These are phyloP conservation scores for Alternaria sp. DNA, from an alignment of 2,329 filamentous ascomycete genomes.

Conservation along the genomic window DNA sequence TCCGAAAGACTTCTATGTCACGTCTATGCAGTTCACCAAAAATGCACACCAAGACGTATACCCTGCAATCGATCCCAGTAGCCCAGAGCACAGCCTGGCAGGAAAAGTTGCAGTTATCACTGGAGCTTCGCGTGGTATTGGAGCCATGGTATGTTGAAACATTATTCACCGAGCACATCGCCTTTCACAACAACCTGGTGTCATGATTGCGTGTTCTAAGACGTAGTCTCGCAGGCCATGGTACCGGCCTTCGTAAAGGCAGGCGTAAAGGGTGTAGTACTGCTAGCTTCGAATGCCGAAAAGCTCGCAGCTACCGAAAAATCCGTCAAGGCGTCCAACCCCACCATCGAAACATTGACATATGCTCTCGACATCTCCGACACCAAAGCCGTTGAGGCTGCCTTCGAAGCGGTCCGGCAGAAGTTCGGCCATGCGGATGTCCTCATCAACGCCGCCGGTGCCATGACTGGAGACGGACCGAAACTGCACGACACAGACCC, in stretches of 20 bases:
- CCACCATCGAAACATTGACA: slow-evolving; percentile 40
- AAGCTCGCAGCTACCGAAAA: slow-evolving; percentile 36
- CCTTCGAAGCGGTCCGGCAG: slow-evolving; percentile 25
- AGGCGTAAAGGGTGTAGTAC: slow-evolving; percentile 44
- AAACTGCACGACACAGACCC: slow-evolving; percentile 29
- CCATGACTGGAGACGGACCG: slow-evolving; percentile 19
- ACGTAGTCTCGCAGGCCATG: slow-evolving; percentile 30
- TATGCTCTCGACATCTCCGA: slow-evolving; percentile 42
- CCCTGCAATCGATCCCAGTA: slow-evolving; percentile 51
- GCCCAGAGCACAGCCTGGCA: slow-evolving; percentile 39
- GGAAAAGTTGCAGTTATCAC: slow-evolving; percentile 54
- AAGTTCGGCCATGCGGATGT: slow-evolving; percentile 31
- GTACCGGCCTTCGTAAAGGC: slow-evolving; percentile 49
- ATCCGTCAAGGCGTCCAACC: slow-evolving; percentile 39
- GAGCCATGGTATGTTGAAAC: slow-evolving; percentile 27
- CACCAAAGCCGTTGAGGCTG: slow-evolving; percentile 22
- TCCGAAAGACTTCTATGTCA: slow-evolving; percentile 25
- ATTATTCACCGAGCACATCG: background rate
- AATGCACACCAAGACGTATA: slow-evolving; percentile 49
- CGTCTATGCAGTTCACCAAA: slow-evolving; percentile 20
- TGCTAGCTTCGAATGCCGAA: slow-evolving; percentile 40
- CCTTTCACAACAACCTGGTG: background rate
- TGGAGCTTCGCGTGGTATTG: slow-evolving; percentile 53
- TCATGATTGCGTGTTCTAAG: slow-evolving; percentile 4
- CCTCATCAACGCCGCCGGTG: slow-evolving; percentile 29